Base-by-base conservation (phyloP, 2,329 filamentous ascomycete genomes). In the Pestalotiopsis sp. region DNA sequence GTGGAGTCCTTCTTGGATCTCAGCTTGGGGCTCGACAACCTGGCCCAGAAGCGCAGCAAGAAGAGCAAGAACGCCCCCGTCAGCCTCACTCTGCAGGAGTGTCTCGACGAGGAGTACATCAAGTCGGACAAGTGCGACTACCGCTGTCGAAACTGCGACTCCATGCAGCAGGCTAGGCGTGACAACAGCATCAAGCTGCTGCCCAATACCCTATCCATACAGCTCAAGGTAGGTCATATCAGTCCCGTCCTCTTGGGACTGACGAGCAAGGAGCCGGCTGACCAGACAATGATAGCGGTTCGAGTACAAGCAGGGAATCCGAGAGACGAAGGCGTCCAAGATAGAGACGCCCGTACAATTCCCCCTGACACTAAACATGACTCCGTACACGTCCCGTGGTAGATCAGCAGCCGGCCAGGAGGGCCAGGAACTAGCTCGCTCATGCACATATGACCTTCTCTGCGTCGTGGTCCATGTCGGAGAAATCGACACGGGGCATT, bases 391-490 rank as follows among this genome's bases (percentile, higher is more conserved):
- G 0, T 93, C 92, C 60, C 87, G 89, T 20, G 88, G 89, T 52
- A 83, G 86, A 69, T 81, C 77, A 60, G 80, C 84, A 52, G 86
- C 89, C 69, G 75, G 75, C 5, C 85, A 83, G 72, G 83, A 88
- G 60, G 82, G 81, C 67, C 83, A 83, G 63, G 89, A 91, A 74
- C 79, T 91, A 20, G 86, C 85, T 67, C 83, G 89, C 74, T 90
- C 88, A 4, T 94, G 92, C 76, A 89, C 92, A 4, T 98, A 98
- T 78, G 94, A 97, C 73, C 87, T 98, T 1, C 87, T 95, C 20
- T 94, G 93, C 71, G 95, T 97, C 2, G 92, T 98, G 25, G 95
- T 97, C 52, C 95, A 98, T 77, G 93, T 97, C 70, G 95, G 95
- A 65, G 94, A 95, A 79, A 92, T 98, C 68, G 94, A 98, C 75